Evolutionary conservation across 2,329 filamentous ascomycete species (phyloP).

Genomic region (Blumeriella jaapii): DNA sequence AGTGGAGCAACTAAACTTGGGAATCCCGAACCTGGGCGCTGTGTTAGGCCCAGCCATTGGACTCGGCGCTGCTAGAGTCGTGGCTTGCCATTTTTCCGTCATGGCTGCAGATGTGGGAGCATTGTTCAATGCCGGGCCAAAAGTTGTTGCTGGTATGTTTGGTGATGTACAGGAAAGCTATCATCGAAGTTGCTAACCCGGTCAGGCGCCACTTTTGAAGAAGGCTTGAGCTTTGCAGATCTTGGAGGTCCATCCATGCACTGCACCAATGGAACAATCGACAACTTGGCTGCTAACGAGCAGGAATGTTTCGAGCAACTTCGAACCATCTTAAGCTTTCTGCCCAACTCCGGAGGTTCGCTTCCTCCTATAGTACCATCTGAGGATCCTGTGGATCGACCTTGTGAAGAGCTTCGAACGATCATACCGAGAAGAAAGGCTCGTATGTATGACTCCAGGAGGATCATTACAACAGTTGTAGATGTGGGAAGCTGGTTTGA

Average conservation of each 20-base stretch:
- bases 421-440: constrained; percentile 46
- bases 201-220: constrained; percentile 47
- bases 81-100: constrained; percentile 52
- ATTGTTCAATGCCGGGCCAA: constrained; percentile 52
- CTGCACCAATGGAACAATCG: constrained; percentile 54
- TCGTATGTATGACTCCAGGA: constrained; percentile 48
- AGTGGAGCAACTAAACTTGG: constrained; percentile 46
- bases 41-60: constrained; percentile 53
- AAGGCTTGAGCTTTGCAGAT: constrained; percentile 45
- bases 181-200: not conserved
- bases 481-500: constrained; percentile 49
- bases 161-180: not conserved
- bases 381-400: constrained; percentile 38
- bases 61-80: constrained; percentile 48
- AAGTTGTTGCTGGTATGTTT: constrained; percentile 39
- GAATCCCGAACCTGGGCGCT: constrained; percentile 53
- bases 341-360: constrained; percentile 45
- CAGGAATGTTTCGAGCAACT: constrained; percentile 51
- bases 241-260: constrained; percentile 50
- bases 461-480: constrained; percentile 45
- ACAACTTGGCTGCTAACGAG: constrained; percentile 50
- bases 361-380: constrained; percentile 38
- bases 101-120: constrained; percentile 53
- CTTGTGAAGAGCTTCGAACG: constrained; percentile 37
- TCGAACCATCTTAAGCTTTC: constrained; percentile 41